Evolutionary conservation across 73 alveolate genomes (phyloP).

Genomic region (Urostyla sp.): DNA sequence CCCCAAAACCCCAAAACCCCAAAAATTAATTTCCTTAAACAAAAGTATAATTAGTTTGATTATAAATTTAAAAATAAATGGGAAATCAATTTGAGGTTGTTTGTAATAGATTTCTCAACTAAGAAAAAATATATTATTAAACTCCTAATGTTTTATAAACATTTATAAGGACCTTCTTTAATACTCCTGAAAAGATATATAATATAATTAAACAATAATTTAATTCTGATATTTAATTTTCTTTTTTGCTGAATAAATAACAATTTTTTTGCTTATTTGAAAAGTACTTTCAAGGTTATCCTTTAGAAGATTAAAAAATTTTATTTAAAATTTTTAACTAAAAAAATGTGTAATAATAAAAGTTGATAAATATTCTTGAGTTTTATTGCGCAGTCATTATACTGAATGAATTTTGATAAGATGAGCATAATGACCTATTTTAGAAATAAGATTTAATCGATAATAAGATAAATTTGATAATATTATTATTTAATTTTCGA

Average conservation of each 20-base stretch:
- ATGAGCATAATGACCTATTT: background rate
- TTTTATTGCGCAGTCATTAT: no score
- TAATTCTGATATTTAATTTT: background rate
- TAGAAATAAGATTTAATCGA: constrained; percentile 18
- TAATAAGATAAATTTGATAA: constrained; percentile 28
- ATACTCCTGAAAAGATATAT: background rate
- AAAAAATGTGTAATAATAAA: background rate
- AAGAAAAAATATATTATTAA: background rate
- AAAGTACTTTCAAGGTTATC: background rate
- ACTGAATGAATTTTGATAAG: no score
- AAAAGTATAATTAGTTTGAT: no score
- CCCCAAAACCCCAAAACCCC: no score
- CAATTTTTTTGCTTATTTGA: background rate
- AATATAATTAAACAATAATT: background rate
- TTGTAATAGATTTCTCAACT: background rate
- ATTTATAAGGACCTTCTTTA: background rate
- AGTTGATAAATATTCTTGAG: background rate
- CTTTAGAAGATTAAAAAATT: background rate
- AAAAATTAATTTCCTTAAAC: no score
- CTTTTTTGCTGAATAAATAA: background rate
- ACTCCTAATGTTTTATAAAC: background rate
- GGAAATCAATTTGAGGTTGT: constrained; percentile 45
- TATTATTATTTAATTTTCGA: constrained; percentile 26
- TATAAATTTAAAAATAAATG: constrained; percentile 4
- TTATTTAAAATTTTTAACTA: background rate